A percentile compares a stretch with the other conserved stretches of the same genome.
phyloP scores from a whole-genome alignment of 2,329 filamentous ascomycete genomes.

The Blastomyces gilchristii region DNA sequence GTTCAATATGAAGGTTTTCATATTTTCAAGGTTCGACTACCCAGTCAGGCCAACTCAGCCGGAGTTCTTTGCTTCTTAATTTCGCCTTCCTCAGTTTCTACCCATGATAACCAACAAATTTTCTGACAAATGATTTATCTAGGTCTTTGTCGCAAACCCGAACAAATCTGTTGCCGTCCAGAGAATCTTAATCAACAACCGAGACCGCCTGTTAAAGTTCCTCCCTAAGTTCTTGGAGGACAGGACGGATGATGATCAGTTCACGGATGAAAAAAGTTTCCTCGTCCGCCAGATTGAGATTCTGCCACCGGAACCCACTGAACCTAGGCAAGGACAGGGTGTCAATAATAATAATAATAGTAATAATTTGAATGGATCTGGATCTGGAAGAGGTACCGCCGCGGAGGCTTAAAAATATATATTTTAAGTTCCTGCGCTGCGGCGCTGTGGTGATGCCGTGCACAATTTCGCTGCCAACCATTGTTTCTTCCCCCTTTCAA shows the following conservation, averaged over 20 bases:
- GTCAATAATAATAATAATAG: neutral
- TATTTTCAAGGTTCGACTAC: slow-evolving; percentile 67
- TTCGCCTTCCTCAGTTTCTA: neutral
- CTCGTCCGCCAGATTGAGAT: slow-evolving; percentile 81
- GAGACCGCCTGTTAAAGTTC: slow-evolving; percentile 80
- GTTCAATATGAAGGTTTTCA: slow-evolving; percentile 99
- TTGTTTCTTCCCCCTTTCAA: neutral
- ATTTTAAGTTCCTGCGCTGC: neutral
- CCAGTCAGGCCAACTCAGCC: neutral
- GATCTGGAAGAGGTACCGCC: neutral
- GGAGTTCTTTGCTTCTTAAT: neutral
- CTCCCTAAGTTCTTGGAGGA: slow-evolving; percentile 87
- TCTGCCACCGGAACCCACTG: slow-evolving; percentile 34
- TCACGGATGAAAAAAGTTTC: slow-evolving; percentile 95
- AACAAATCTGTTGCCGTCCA: slow-evolving; percentile 96
- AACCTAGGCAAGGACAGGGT: slow-evolving; percentile 20
- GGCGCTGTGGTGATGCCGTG: neutral
- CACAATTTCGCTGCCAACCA: neutral
- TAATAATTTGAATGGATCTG: neutral
- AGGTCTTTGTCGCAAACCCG: slow-evolving; percentile 95
- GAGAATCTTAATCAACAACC: slow-evolving; percentile 91
- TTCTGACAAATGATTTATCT: slow-evolving; percentile 1
- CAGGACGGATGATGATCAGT: slow-evolving; percentile 93
- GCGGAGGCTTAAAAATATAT: neutral
- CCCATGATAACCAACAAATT: neutral